Percentiles rank a stretch among this genome's conserved stretches.
Evolutionary conservation across 2,329 filamentous ascomycete species (phyloP).

Genomic region (Diaporthe humulicola): DNA sequence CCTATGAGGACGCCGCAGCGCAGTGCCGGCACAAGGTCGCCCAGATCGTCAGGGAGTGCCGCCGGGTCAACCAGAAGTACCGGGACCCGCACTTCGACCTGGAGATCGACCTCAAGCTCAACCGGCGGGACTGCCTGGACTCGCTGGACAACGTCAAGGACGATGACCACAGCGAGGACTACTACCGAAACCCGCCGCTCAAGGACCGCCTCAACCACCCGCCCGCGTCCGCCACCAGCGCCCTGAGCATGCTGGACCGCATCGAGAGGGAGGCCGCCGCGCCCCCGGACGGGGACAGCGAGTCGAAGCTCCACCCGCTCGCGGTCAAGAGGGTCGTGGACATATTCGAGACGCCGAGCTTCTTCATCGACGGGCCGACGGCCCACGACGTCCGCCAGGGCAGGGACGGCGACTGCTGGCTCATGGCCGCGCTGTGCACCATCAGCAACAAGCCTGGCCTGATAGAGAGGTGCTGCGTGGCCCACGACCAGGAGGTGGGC

Average conservation of each 20-base stretch:
- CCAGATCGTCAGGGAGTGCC: constrained; percentile 75
- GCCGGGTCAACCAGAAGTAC: constrained; percentile 86
- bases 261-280: constrained; percentile 23
- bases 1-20: constrained; percentile 79
- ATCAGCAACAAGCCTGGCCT: constrained; percentile 79
- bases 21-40: constrained; percentile 76
- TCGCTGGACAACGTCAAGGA: constrained; percentile 54
- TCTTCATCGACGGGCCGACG: constrained; percentile 82
- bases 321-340: constrained; percentile 79
- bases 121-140: constrained; percentile 63
- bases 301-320: constrained; percentile 55
- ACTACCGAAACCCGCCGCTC: constrained; percentile 43
- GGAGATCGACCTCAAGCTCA: constrained; percentile 78
- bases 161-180: constrained; percentile 31
- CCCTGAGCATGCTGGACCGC: constrained; percentile 23
- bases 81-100: constrained; percentile 90
- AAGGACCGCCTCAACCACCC: constrained; percentile 40
- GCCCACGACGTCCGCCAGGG: constrained; percentile 86
- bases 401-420: constrained; percentile 86
- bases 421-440: constrained; percentile 84
- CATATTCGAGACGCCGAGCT: constrained; percentile 83
- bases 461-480: constrained; percentile 81
- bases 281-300: constrained; percentile 33
- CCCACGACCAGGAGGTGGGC: constrained; percentile 78
- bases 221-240: constrained; percentile 29